These are phyloP conservation scores for Tephrocybe sp. DNA, from an alignment of 768 basidiomycete genomes.

Conservation along the genomic window DNA sequence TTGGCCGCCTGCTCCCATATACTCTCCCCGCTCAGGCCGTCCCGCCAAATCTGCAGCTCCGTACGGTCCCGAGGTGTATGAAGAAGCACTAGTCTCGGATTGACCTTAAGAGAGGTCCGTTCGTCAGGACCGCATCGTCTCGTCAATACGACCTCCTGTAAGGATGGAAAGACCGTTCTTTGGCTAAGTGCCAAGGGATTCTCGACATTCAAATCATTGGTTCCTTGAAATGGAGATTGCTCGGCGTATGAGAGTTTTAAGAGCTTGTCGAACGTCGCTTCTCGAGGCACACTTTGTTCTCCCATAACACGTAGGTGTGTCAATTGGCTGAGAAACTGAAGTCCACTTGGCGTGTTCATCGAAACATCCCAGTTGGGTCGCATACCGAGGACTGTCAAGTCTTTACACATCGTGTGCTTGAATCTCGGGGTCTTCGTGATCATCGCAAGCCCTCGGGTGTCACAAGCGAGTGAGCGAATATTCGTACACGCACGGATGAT, in stretches of 20 bases:
- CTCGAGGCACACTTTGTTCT: slow-evolving; percentile 23
- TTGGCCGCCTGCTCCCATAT: slow-evolving; percentile 28
- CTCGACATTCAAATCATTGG: slow-evolving; percentile 13
- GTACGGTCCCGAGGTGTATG: slow-evolving; percentile 27
- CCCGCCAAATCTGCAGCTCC: slow-evolving; percentile 37
- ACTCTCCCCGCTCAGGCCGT: slow-evolving; percentile 25
- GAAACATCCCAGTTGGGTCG: slow-evolving; percentile 20
- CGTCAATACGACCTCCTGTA: slow-evolving; percentile 31
- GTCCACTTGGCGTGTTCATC: slow-evolving; percentile 21
- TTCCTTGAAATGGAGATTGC: slow-evolving; percentile 5
- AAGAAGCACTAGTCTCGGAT: slow-evolving; percentile 22
- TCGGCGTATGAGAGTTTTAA: slow-evolving; percentile 30
- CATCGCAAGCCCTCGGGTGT: slow-evolving; percentile 25
- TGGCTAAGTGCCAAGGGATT: slow-evolving; percentile 21
- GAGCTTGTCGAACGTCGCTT: slow-evolving; percentile 22
- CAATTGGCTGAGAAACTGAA: slow-evolving; percentile 28
- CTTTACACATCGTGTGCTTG: slow-evolving; percentile 27
- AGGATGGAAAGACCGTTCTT: slow-evolving; percentile 22
- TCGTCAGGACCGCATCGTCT: slow-evolving; percentile 22
- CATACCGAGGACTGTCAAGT: slow-evolving; percentile 31
- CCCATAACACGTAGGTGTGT: slow-evolving; percentile 34
- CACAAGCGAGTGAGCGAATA: slow-evolving; percentile 29
- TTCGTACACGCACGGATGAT: slow-evolving; percentile 31
- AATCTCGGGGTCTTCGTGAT: slow-evolving; percentile 17
- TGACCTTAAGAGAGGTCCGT: slow-evolving; percentile 20